Evolutionary conservation across 345 rosid genomes (phyloP).

Genomic region (Cochlearia excelsa): DNA sequence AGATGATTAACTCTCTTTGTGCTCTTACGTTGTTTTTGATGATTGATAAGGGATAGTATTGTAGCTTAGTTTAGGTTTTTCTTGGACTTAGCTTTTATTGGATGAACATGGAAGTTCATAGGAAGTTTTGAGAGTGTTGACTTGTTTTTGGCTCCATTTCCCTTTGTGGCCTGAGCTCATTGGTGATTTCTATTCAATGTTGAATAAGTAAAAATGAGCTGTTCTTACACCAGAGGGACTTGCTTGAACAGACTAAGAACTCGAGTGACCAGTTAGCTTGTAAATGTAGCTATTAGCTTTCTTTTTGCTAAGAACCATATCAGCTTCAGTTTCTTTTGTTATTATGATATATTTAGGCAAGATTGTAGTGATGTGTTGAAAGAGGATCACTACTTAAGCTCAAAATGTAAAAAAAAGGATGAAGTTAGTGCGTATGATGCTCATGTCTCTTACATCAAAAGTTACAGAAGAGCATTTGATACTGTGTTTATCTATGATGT

Average conservation of each 20-base stretch:
- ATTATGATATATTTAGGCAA: not conserved
- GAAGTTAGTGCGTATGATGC: not conserved
- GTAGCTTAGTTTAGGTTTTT: not conserved
- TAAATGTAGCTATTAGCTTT: not conserved
- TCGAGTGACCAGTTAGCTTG: slow-evolving; percentile 4
- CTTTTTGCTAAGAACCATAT: slow-evolving; percentile 5
- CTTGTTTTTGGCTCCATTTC: slow-evolving; percentile 8
- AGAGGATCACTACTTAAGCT: not conserved
- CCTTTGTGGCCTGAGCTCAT: not conserved
- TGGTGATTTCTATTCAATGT: slow-evolving; percentile 1
- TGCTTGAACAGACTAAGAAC: slow-evolving; percentile 2
- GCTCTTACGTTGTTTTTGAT: not conserved
- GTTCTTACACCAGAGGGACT: not conserved
- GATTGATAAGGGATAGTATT: not conserved
- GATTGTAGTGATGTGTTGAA: slow-evolving; percentile 14
- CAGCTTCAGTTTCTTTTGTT: not conserved
- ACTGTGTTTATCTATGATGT: slow-evolving; percentile 11
- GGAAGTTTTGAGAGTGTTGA: slow-evolving; percentile 2
- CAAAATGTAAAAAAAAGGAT: not conserved
- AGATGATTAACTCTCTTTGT: slow-evolving; percentile 13
- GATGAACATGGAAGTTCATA: slow-evolving; percentile 14
- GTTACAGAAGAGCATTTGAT: too few species aligned
- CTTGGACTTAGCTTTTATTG: not conserved
- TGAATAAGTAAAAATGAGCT: slow-evolving; percentile 6
- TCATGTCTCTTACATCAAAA: too few species aligned